phyloP scores from a whole-genome alignment of 2,329 filamentous ascomycete species.

The Geoglossum cookeanum region DNA sequence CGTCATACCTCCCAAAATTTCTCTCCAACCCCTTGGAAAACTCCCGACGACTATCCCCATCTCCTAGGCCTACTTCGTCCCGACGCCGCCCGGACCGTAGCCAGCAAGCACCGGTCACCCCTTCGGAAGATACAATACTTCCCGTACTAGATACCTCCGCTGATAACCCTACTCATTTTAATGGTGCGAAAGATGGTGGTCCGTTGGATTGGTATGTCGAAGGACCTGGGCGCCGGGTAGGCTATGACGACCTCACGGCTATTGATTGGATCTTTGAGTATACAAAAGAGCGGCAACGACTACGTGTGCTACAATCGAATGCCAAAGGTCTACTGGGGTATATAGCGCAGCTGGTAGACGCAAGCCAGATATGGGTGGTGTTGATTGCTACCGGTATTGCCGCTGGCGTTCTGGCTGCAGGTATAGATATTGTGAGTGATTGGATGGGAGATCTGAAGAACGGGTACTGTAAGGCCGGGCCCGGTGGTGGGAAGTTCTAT shows the following conservation, averaged over 20 bases:
- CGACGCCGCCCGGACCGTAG: background rate
- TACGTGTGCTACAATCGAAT: slow-evolving; percentile 55
- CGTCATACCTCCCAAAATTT: slow-evolving; percentile 25
- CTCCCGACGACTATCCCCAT: slow-evolving; percentile 16
- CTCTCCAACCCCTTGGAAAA: slow-evolving; percentile 21
- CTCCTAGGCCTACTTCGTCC: background rate
- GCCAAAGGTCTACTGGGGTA: slow-evolving; percentile 55
- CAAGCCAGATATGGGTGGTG: slow-evolving; percentile 81
- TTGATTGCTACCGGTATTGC: slow-evolving; percentile 69
- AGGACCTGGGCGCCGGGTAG: slow-evolving; percentile 72
- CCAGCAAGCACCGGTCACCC: background rate
- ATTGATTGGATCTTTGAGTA: slow-evolving; percentile 99
- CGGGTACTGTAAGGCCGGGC: slow-evolving; percentile 62
- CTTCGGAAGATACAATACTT: slow-evolving; percentile 8
- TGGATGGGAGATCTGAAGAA: slow-evolving; percentile 89
- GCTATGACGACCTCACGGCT: slow-evolving; percentile 88
- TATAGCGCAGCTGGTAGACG: slow-evolving; percentile 54
- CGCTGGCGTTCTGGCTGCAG: slow-evolving; percentile 68
- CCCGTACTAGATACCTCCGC: slow-evolving; percentile 1
- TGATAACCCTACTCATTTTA: slow-evolving; percentile 1
- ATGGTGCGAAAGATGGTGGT: slow-evolving; percentile 21
- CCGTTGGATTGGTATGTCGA: slow-evolving; percentile 70
- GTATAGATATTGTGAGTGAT: slow-evolving; percentile 75
- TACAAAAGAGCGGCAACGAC: slow-evolving; percentile 78
- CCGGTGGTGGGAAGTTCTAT: slow-evolving; percentile 74